These are phyloP conservation scores for Ambrosia artemisiifolia DNA, from an alignment of 129 eudicot genomes.

Conservation along the genomic window DNA sequence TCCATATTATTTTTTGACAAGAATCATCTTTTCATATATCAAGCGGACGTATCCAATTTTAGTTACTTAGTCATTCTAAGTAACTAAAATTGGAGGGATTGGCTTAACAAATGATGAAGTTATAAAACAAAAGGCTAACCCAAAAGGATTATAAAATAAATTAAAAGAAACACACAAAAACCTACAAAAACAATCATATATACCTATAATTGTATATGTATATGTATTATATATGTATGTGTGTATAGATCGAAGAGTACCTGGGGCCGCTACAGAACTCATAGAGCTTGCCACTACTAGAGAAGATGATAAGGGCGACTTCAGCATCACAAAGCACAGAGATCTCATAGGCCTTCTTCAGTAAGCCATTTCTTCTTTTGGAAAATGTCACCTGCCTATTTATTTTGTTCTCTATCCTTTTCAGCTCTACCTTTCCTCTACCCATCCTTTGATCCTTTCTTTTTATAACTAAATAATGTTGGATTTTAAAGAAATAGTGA, in stretches of 20 bases:
- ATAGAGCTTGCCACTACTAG: conserved; percentile 31
- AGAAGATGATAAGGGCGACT: conserved; percentile 46
- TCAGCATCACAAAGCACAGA: conserved; percentile 76
- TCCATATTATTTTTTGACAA: not conserved
- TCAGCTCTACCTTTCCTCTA: conserved; percentile 36
- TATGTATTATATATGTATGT: not conserved
- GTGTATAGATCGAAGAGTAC: too few species aligned
- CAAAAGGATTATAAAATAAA: not conserved
- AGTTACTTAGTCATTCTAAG: not conserved
- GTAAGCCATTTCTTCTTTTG: conserved; percentile 30
- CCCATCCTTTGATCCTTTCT: conserved; percentile 16
- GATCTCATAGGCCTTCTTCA: conserved; percentile 49
- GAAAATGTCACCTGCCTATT: conserved; percentile 35
- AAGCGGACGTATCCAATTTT: not conserved
- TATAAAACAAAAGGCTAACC: not conserved
- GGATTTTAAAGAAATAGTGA: too few species aligned
- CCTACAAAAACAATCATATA: not conserved
- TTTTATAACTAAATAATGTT: too few species aligned
- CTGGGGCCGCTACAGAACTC: conserved; percentile 37
- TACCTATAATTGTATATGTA: not conserved
- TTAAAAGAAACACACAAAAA: not conserved
- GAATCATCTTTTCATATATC: not conserved
- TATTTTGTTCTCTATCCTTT: conserved; percentile 34
- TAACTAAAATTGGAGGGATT: too few species aligned
- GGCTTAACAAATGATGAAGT: too few species aligned